Conservation (phyloP, 2,329 filamentous ascomycete genomes). For the Beauveria asiatica region DNA sequence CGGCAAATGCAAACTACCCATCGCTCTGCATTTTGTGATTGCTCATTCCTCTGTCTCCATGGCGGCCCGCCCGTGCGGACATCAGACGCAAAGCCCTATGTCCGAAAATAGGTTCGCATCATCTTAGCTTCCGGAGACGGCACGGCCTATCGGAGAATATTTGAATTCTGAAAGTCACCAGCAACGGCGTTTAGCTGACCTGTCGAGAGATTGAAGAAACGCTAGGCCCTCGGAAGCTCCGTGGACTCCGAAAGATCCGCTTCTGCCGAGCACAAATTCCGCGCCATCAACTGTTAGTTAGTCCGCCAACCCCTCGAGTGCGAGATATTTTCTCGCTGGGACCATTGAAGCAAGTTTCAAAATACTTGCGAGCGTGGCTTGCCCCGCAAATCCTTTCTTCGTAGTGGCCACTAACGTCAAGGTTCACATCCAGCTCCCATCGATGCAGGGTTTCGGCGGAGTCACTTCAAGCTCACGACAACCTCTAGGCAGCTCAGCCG, state of each 20-base stretch:
- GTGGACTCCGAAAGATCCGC: background rate
- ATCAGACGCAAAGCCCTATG: background rate
- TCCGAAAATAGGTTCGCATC: background rate
- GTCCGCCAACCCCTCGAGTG: background rate
- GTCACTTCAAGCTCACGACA: constrained; percentile 37
- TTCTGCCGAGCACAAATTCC: background rate
- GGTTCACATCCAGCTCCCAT: background rate
- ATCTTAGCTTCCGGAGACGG: no score
- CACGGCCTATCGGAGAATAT: background rate
- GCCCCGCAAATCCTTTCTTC: background rate
- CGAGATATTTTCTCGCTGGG: background rate
- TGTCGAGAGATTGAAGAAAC: background rate
- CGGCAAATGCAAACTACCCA: background rate
- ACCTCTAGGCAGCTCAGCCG: constrained; percentile 45
- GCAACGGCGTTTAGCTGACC: background rate
- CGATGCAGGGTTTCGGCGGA: no score
- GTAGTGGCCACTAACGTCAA: background rate
- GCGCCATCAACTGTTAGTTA: background rate
- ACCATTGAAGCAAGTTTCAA: background rate
- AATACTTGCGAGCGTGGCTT: background rate
- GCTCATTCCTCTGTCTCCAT: background rate
- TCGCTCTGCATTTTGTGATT: background rate
- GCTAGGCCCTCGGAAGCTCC: background rate
- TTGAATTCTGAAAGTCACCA: background rate
- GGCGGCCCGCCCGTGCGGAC: background rate